Base-by-base conservation (phyloP, 192 early-diverging fungal genomes). In the Allomyces macrogynus region DNA sequence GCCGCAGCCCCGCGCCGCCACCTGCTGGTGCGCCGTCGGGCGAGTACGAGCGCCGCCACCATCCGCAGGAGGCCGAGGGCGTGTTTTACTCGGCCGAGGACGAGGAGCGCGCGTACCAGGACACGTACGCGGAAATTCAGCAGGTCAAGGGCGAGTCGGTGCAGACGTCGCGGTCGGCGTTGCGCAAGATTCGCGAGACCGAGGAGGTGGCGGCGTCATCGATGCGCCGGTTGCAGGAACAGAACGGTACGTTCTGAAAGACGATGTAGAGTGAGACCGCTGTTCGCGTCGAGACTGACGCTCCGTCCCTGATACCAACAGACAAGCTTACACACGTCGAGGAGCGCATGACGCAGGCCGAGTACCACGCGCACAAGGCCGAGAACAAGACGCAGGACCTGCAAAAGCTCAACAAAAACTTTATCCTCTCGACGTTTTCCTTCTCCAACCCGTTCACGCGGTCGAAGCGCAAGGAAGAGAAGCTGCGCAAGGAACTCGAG, bases 311-410 rank as follows among this genome's bases (percentile, higher is more conserved):
- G n/a, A n/a, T n/a, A n/a, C n/a, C n/a, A n/a, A n/a, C n/a, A 78
- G 79, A 81, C 63, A 77, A 81, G 73, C 70, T 81, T 7, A 43
- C 70, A 61, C 62, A 69, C 22, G 70, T 76, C 61, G 72, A 77
- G 54, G 22, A 62, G 27, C 66, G 71, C 49, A 57, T 57, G 49
- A 57, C 49, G 49, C 16, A 57, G 16, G 49, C 49, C 49, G 49
- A 57, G 16, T 57, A 57, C 49, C 49, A 57, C 49, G 49, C 49
- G 49, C 12, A 14, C 16, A 14, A n/a, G 16, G 49, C 49, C 49
- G 49, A 57, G 16, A 57, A 57, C 49, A 57, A 57, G 49, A 57
- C 49, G 16, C 16, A 57, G 16, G 49, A 57, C 16, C 49, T 57
- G 49, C 12, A 14, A 14, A 57, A 57, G 16, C 49, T 57, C 49